Percentiles rank a stretch among this genome's conserved stretches.
Evolutionary conservation across 352 stramenopile genomes (phyloP).

Genomic region (Globisporangium alternatum): DNA sequence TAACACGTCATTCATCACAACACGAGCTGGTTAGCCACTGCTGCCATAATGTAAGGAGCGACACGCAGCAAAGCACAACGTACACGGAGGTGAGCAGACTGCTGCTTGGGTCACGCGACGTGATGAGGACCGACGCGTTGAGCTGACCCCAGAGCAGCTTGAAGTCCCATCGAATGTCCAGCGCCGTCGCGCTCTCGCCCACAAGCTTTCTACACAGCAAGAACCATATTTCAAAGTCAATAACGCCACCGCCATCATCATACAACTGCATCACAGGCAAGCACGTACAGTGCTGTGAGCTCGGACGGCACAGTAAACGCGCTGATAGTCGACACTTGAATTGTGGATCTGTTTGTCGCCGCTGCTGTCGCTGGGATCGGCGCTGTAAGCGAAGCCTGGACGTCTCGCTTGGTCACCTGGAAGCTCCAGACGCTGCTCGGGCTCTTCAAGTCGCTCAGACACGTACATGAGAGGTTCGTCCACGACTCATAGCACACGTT

Average conservation of each 20-base stretch:
- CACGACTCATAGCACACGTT: neutral
- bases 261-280: too few relatives aligned
- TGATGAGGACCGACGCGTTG: neutral
- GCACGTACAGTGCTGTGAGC: neutral
- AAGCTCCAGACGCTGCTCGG: conserved; percentile 2
- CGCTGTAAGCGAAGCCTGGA: neutral
- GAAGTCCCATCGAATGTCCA: conserved; percentile 11
- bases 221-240: too few relatives aligned
- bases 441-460: conserved; percentile 7
- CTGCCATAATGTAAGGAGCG: neutral
- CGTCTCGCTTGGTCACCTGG: neutral
- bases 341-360: too few relatives aligned
- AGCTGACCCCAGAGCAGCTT: neutral
- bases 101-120: neutral
- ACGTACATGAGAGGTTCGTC: conserved; percentile 10
- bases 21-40: neutral
- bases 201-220: neutral
- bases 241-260: too few relatives aligned
- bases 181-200: neutral
- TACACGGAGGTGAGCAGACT: conserved; percentile 4
- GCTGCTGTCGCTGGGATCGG: neutral
- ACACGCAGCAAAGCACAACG: neutral
- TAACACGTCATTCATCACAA: neutral
- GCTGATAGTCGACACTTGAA: conserved; percentile 6
- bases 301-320: conserved; percentile 1